Base-by-base conservation (phyloP, 331 rosid species). In the Malus hybrid region DNA sequence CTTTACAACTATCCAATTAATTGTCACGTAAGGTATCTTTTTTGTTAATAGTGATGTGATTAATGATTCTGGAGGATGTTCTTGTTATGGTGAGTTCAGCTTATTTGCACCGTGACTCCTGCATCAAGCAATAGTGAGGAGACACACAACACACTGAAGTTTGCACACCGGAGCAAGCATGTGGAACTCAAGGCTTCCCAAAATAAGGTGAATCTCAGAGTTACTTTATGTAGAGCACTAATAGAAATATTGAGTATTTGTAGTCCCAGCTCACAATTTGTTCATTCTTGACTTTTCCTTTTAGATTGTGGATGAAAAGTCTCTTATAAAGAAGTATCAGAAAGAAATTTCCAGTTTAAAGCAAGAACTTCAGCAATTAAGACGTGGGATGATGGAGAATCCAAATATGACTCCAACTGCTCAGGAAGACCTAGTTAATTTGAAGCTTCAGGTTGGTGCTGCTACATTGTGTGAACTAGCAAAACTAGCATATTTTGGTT, bases 401-500 rank as follows among this genome's bases (percentile, higher is more conserved):
- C 96, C 97, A 80, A 83, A 78, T 76, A n/a, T 69, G 76, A 76
- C 83, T 80, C 79, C 80, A 62, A 85, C 93, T 69, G 75, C 87
- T 18, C 88, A 85, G 80, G 96, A 90, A 84, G 97, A 92, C 84
- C 81, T 92, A 72, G 96, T 88, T 82, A 90, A 73, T 84, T 80
- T 90, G 88, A 92, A 92, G 88, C 90, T 90, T 79, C 97, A 92
- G 97, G 97, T 92, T 71, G 82, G 83, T 79, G 75, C 78, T 29
- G 46, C 44, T 74, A 12, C 42, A 13, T 34, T 20, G 32, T 7
- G 67, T 50, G 16, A 29, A 12, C 15, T 69, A 10, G 63, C 22
- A 69, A 34, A 34, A 32, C 15, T 16, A 33, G 13, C 65, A n/a
- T 63, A 61, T 73, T 36, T 22, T 50, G 42, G 7, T 70, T 48